Percentiles rank a stretch among this genome's conserved stretches.
These are phyloP conservation scores for Oryza nivara DNA, from an alignment of 176 grass and related monocot species.

Conservation along the genomic window DNA sequence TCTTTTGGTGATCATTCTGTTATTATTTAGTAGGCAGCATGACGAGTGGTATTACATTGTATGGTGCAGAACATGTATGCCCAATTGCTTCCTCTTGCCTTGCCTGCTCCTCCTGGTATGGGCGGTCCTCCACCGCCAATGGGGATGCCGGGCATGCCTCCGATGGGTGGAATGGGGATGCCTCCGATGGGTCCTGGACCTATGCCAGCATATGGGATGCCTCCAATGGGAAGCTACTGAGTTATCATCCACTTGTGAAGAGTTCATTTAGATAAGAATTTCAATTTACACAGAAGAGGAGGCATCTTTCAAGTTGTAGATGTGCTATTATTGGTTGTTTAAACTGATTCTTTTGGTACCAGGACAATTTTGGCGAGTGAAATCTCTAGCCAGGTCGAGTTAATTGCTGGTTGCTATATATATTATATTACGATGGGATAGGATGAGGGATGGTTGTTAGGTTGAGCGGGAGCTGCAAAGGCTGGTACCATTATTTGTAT, in stretches of 20 bases:
- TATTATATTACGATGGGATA: constrained; percentile 32
- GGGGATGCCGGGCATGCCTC: constrained; percentile 83
- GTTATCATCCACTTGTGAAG: constrained; percentile 20
- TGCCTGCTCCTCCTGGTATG: constrained; percentile 88
- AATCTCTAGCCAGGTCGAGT: constrained; percentile 37
- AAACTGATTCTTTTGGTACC: constrained; percentile 57
- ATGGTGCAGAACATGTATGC: constrained; percentile 95
- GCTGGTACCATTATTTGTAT: constrained; percentile 59
- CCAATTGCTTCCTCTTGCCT: constrained; percentile 84
- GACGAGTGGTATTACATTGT: constrained; percentile 25
- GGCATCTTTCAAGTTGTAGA: constrained; percentile 40
- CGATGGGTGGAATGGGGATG: constrained; percentile 53
- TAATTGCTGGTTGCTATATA: constrained; percentile 4
- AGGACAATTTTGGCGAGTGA: constrained; percentile 48
- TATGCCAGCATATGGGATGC: constrained; percentile 82
- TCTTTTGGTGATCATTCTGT: not conserved
- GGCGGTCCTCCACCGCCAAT: constrained; percentile 64
- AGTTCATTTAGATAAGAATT: not conserved
- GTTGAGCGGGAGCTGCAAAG: constrained; percentile 14
- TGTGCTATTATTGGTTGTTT: constrained; percentile 33
- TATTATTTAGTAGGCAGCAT: constrained; percentile 10
- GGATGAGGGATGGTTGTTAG: constrained; percentile 32
- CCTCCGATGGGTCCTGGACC: constrained; percentile 81
- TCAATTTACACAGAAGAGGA: constrained; percentile 5
- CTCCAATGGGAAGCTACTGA: constrained; percentile 86